Evolutionary conservation across 768 basidiomycete genomes (phyloP).

Genomic region (Termitomyces sp.): DNA sequence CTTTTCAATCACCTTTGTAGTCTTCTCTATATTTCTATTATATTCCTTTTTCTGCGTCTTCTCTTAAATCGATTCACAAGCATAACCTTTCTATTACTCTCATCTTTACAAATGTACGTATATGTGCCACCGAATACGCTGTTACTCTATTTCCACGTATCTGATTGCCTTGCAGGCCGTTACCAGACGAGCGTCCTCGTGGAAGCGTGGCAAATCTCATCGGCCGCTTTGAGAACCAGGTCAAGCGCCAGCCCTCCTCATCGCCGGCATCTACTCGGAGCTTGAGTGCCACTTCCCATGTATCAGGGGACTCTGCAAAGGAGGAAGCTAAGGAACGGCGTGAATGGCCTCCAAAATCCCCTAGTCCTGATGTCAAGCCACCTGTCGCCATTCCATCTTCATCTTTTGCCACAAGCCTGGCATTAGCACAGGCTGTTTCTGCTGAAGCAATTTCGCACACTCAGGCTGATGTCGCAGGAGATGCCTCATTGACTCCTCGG

Average conservation of each 20-base stretch:
- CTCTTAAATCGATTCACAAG: neutral
- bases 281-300: conserved; percentile 62
- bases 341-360: conserved; percentile 68
- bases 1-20: conserved; percentile 13
- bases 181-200: conserved; percentile 85
- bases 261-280: conserved; percentile 44
- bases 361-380: conserved; percentile 27
- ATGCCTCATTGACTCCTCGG: conserved; percentile 12
- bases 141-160: conserved; percentile 2
- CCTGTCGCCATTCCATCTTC: conserved; percentile 29
- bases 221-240: conserved; percentile 81
- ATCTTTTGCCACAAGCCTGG: conserved; percentile 26
- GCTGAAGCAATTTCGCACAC: conserved; percentile 15
- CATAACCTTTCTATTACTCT: conserved; percentile 12
- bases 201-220: conserved; percentile 88
- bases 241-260: conserved; percentile 51
- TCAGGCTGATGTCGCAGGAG: conserved; percentile 3
- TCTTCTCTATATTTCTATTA: conserved; percentile 2
- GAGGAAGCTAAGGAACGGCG: conserved; percentile 66
- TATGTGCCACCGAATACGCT: neutral
- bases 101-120: conserved; percentile 26
- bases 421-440: conserved; percentile 17
- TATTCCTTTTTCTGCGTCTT: conserved; percentile 6
- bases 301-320: conserved; percentile 55
- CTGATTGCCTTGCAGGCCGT: conserved; percentile 47